Percentiles rank a stretch among this genome's conserved stretches.
Conservation (phyloP, 805 yeast genomes). For the Nakazawaea anatomiae region DNA sequence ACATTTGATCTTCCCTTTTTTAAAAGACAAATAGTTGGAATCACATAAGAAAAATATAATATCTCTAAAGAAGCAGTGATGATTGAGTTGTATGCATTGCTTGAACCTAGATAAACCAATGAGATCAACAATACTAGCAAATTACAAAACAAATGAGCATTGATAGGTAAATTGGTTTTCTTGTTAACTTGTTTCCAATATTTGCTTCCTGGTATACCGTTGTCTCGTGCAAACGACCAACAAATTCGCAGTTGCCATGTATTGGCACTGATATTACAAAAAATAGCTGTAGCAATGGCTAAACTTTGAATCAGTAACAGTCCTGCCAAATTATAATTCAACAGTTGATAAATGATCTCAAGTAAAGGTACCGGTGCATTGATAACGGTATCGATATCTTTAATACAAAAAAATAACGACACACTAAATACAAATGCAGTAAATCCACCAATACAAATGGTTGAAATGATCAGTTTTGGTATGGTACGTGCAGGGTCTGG, state of each 20-base stretch:
- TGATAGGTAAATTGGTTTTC: slow-evolving; percentile 17
- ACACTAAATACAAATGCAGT: slow-evolving; percentile 23
- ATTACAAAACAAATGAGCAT: slow-evolving; percentile 14
- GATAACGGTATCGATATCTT: slow-evolving; percentile 14
- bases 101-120: slow-evolving; percentile 10
- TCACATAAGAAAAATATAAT: slow-evolving; percentile 21
- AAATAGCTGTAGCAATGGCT: slow-evolving; percentile 1
- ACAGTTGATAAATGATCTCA: slow-evolving; percentile 13
- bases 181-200: slow-evolving; percentile 7
- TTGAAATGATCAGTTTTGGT: slow-evolving; percentile 24
- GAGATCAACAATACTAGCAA: not conserved
- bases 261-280: slow-evolving; percentile 9
- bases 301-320: slow-evolving; percentile 12
- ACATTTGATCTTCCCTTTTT: slow-evolving; percentile 30
- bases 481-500: slow-evolving; percentile 22
- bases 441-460: slow-evolving; percentile 22
- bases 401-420: slow-evolving; percentile 24
- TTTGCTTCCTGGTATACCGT: slow-evolving; percentile 8
- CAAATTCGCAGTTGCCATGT: slow-evolving; percentile 7
- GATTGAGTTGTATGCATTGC: slow-evolving; percentile 13
- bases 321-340: slow-evolving; percentile 8
- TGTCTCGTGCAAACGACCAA: slow-evolving; percentile 9
- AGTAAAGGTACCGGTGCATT: slow-evolving; percentile 14
- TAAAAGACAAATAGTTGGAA: slow-evolving; percentile 27
- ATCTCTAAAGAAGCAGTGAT: slow-evolving; percentile 20